Base-by-base conservation (phyloP, 225 moss, liverwort and hornwort genomes). In the Sphagnum tenellum region DNA sequence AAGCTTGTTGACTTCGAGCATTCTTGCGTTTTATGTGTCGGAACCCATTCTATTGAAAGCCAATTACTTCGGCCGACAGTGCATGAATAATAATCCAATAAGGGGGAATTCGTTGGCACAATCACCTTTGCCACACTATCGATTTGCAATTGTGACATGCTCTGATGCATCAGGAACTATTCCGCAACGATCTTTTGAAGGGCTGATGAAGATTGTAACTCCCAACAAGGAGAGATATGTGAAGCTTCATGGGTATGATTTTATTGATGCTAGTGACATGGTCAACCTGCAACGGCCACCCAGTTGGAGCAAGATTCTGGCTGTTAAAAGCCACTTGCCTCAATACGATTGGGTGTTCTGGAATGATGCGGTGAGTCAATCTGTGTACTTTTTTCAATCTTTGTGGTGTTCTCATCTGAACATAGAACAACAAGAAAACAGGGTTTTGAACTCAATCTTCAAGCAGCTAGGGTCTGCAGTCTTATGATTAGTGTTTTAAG, bases 271-370 rank as follows among this genome's bases (percentile, higher is more conserved):
- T 50, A 98, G 96, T 70, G 75, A 83, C 72, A 78, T 98, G 70
- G 74, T 98, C 76, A 93, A 98, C 76, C 74, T 76, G 71, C 62
- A 66, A 70, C 83, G 96, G 50, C 96, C 96, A 72, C 96, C 96
- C 11, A 98, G 96, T 74, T 98, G 96, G 96, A 98, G 96, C 80
- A 98, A 98, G 79, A 93, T 98, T 73, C 64, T 90, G 63, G 96
- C 96, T 46, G 88, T 98, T 59, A 83, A 86, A 79, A 85, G 93
- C 70, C 89, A 93, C 66, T 75, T 98, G 64, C 69, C 93, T 56
- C 75, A 84, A 64, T 93, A 90, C 67, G 96, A 98, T 61, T 98
- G 90, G 81, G 85, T 98, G 63, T 98, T 98, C 64, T 98, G 96
- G 96, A 98, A 93, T 64, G 96, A 98, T 71, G 96, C 92, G 87